These are phyloP conservation scores for Flaveria brownii DNA, from an alignment of 129 eudicot species.

Conservation along the genomic window DNA sequence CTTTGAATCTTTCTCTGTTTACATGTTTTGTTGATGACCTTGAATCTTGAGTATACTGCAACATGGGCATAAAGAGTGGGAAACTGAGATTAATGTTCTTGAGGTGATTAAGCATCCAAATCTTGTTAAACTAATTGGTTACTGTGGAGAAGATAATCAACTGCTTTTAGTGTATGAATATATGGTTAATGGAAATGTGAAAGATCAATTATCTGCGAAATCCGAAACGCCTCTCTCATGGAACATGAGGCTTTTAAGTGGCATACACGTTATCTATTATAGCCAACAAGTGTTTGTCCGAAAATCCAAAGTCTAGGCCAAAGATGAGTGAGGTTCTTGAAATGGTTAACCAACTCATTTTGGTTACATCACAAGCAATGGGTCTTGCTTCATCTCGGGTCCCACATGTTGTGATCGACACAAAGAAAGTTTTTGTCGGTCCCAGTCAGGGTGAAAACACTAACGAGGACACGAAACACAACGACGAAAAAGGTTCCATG, in stretches of 20 bases:
- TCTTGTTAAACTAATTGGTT: conserved; percentile 78
- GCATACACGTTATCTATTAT: conserved; percentile 44
- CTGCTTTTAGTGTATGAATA: conserved; percentile 71
- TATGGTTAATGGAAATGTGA: conserved; percentile 75
- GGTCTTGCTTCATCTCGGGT: conserved; percentile 1
- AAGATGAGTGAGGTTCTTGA: conserved; percentile 64
- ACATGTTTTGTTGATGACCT: neutral
- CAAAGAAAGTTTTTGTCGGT: conserved; percentile 33
- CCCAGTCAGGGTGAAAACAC: conserved; percentile 1
- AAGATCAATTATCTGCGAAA: conserved; percentile 60
- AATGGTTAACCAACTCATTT: conserved; percentile 44
- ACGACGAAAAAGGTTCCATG: neutral
- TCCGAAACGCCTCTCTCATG: conserved; percentile 62
- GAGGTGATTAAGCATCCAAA: conserved; percentile 78
- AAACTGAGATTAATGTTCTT: conserved; percentile 74
- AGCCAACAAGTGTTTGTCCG: conserved; percentile 57
- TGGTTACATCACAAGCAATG: neutral
- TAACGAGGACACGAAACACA: conserved; percentile 12
- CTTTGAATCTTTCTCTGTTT: neutral
- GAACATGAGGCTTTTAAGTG: conserved; percentile 80
- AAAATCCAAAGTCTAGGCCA: conserved; percentile 50
- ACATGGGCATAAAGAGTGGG: conserved; percentile 90
- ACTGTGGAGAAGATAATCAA: conserved; percentile 73
- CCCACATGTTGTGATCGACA: conserved; percentile 10
- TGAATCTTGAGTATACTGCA: conserved; percentile 12